Percentiles rank a stretch among this genome's conserved stretches.
Evolutionary conservation across 805 yeast genomes (phyloP).

Genomic region (Metschnikowia similis): DNA sequence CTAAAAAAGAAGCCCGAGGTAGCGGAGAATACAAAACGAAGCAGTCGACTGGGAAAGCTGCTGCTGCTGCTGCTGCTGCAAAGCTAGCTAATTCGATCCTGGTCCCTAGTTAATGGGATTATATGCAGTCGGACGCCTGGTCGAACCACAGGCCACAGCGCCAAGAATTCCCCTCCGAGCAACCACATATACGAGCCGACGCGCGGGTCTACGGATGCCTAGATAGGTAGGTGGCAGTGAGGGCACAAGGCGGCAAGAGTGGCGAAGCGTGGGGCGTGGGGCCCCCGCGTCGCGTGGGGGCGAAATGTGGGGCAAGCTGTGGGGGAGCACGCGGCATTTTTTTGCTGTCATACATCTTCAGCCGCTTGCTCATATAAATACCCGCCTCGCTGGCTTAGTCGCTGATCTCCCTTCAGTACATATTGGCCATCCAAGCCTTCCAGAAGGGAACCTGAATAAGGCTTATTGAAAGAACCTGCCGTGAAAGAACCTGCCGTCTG

Average conservation of each 20-base stretch:
- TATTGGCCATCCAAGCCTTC: too few relatives aligned
- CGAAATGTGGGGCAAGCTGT: background rate
- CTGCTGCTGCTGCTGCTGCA: too few relatives aligned
- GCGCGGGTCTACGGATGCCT: background rate
- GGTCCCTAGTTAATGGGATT: background rate
- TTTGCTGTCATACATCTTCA: background rate
- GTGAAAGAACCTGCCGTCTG: too few relatives aligned
- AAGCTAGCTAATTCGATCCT: too few relatives aligned
- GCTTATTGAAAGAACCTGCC: too few relatives aligned
- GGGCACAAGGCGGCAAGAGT: background rate
- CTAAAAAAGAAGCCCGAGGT: too few relatives aligned
- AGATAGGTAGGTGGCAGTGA: background rate
- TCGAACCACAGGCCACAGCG: background rate
- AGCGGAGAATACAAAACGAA: too few relatives aligned
- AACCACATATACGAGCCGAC: too few relatives aligned
- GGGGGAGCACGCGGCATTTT: background rate
- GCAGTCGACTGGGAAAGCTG: too few relatives aligned
- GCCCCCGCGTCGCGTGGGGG: background rate
- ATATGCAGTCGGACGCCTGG: background rate
- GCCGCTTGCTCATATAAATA: conserved; percentile 2
- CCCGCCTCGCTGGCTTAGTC: background rate
- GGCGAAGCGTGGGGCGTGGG: background rate
- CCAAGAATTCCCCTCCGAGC: too few relatives aligned
- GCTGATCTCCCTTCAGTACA: too few relatives aligned
- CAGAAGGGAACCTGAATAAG: too few relatives aligned